phyloP scores from a whole-genome alignment of 1,139 yeast species.

The Taphrina confusa region DNA sequence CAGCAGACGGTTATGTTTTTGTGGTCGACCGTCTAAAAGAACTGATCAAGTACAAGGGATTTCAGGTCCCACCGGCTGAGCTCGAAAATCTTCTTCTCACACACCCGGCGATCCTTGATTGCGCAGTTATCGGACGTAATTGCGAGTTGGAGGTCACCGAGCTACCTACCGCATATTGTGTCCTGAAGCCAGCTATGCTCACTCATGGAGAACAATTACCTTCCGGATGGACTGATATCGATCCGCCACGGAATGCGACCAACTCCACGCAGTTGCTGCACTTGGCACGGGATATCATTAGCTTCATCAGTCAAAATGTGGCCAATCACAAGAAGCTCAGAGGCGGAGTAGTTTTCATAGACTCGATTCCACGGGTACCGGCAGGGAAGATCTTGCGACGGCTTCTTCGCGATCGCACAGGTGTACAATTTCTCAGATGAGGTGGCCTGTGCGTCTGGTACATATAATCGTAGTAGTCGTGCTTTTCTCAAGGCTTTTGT shows the following conservation, averaged over 20 bases:
- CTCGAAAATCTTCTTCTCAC: slow-evolving; percentile 66
- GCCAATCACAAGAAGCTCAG: slow-evolving; percentile 49
- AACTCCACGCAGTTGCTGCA: not conserved
- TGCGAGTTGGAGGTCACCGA: slow-evolving; percentile 47
- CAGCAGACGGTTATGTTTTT: slow-evolving; percentile 53
- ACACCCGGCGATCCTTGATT: slow-evolving; percentile 46
- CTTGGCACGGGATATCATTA: slow-evolving; percentile 40
- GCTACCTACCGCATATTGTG: slow-evolving; percentile 48
- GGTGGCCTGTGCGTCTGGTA: too few species aligned
- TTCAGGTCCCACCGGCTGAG: slow-evolving; percentile 79
- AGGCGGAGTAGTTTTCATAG: slow-evolving; percentile 49
- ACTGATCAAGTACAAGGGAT: slow-evolving; percentile 68
- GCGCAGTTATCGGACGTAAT: slow-evolving; percentile 48
- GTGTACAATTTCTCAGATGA: slow-evolving; percentile 1
- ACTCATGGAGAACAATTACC: slow-evolving; percentile 1
- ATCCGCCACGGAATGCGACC: not conserved
- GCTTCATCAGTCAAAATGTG: slow-evolving; percentile 47
- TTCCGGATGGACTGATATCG: slow-evolving; percentile 25
- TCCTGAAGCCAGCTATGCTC: slow-evolving; percentile 40
- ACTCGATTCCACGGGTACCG: slow-evolving; percentile 48
- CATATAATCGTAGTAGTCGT: too few species aligned
- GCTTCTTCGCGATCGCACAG: slow-evolving; percentile 41
- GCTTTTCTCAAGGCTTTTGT: too few species aligned
- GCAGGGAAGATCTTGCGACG: slow-evolving; percentile 50
- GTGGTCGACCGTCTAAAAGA: slow-evolving; percentile 70